Percentiles rank a stretch among this genome's conserved stretches.
Conservation (phyloP, 768 basidiomycete species). For the Piloderma croceum region DNA sequence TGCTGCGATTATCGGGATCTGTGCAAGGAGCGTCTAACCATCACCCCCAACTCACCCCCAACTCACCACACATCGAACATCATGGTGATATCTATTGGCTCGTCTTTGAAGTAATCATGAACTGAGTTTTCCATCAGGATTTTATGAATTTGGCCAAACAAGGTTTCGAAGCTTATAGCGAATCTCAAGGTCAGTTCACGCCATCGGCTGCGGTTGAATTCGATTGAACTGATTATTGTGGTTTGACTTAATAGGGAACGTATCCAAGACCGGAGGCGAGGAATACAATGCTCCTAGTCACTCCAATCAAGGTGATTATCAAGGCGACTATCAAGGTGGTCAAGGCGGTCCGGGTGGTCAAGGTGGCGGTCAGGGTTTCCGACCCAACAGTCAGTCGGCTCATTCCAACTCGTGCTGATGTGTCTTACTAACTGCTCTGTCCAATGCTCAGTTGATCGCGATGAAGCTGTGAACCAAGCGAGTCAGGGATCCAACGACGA, state of each 20-base stretch:
- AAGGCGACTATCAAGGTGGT: too few species aligned
- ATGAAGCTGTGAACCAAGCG: conserved; percentile 56
- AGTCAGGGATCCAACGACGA: conserved; percentile 51
- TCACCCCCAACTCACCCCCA: too few species aligned
- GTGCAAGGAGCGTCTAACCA: too few species aligned
- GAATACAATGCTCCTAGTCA: conserved; percentile 59
- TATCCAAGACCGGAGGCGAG: conserved; percentile 55
- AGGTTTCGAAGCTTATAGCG: conserved; percentile 49
- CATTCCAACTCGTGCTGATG: conserved; percentile 9
- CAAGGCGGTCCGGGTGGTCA: too few species aligned
- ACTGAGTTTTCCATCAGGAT: too few species aligned
- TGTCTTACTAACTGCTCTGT: conserved; percentile 3
- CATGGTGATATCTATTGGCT: too few species aligned
- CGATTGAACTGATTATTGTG: too few species aligned
- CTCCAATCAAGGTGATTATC: conserved; percentile 16
- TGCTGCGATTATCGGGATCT: too few species aligned
- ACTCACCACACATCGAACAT: too few species aligned
- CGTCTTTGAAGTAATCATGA: too few species aligned
- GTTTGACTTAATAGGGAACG: conserved; percentile 32
- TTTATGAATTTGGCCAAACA: conserved; percentile 70
- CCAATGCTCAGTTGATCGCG: conserved; percentile 48
- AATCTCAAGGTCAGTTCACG: conserved; percentile 42
- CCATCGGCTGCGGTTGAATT: too few species aligned
- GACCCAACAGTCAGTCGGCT: conserved; percentile 22
- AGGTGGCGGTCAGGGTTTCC: too few species aligned